Evolutionary conservation across 1,139 yeast species (phyloP).

Genomic region (Maudiozyma humilis): DNA sequence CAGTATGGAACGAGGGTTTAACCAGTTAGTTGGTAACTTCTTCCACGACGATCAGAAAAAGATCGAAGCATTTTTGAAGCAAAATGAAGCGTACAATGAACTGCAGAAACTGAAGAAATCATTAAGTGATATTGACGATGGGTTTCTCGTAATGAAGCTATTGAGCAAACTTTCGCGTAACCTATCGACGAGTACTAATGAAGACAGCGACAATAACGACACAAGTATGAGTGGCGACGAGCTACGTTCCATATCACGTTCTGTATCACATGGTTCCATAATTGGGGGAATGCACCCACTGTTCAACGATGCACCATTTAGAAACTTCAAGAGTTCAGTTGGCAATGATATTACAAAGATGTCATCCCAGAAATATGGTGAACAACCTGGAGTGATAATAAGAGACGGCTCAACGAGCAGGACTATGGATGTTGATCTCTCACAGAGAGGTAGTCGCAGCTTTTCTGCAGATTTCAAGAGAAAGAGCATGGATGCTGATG

Average conservation of each 20-base stretch:
- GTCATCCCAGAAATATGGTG: too few species aligned
- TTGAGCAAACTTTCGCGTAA: conserved; percentile 35
- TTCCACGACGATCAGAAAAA: conserved; percentile 19
- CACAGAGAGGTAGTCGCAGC: background rate
- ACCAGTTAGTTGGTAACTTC: conserved; percentile 16
- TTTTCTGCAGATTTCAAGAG: background rate
- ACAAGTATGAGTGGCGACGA: background rate
- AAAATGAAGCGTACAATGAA: conserved; percentile 19
- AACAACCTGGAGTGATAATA: too few species aligned
- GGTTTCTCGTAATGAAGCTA: conserved; percentile 49
- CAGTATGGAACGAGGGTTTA: conserved; percentile 19
- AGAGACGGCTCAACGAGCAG: too few species aligned
- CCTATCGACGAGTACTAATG: conserved; percentile 8
- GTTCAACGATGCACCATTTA: too few species aligned
- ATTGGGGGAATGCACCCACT: background rate
- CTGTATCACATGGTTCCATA: conserved; percentile 9
- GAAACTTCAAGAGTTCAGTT: background rate
- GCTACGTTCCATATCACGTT: background rate
- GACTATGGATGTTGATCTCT: too few species aligned
- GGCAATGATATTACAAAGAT: background rate
- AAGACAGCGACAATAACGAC: conserved; percentile 9
- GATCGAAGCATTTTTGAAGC: conserved; percentile 36
- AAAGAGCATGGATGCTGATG: conserved; percentile 9
- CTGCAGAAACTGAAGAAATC: conserved; percentile 20
- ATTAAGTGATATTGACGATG: conserved; percentile 48